Evolutionary conservation across 768 basidiomycete genomes (phyloP), one percentile per base, ranked within the genome.

Genomic region (Serpula lacrymans): DNA sequence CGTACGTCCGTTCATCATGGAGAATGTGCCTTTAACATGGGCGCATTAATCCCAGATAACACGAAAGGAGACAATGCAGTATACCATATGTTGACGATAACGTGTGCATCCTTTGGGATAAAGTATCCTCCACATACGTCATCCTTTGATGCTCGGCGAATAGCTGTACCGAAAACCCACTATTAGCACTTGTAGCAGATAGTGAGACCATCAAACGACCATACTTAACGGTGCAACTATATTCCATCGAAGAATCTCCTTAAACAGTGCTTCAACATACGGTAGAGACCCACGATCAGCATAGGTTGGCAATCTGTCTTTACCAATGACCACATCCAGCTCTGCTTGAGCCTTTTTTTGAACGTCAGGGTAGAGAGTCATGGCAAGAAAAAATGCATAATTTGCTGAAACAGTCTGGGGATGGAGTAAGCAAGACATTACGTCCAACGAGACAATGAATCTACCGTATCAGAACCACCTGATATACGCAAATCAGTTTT

Each of bases 351-450:
- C 69, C 52, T 67, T 71, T 45, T 55, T 59, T 38, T 74, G 68
- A 13, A 75, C 68, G 3, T 71, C 59, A 12, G 80, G 79, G 52
- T 78, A 53, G 23, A 72, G 60, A 33, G 74, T 60, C 75, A 80
- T 78, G 4, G 77, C 72, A 8, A 79, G 67, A 20, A 77, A 45
- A 51, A 80, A 78, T 3, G 69, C 64, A 27, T 70, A 61, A 27
- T 79, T 54, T 11, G 71, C 61, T 11, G 75, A 69, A 10, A 72
- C 65, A 3, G 76, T 80, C 79, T 81, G 25, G 11, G 18, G 33
- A 22, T 26, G 4, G 20, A 29, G 18, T 55, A 27, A 50, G 46
- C 33, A 13, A 24, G n/a, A 37, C 27, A 14, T 51, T 58, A 6
- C 60, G 53, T 2, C 60, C 61, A 38, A 57, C 58, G 60, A 53